Evolutionary conservation across 108 stramenopile genomes (phyloP), one percentile per base, ranked within the genome.

Genomic region (Pelagomonas calceolata): DNA sequence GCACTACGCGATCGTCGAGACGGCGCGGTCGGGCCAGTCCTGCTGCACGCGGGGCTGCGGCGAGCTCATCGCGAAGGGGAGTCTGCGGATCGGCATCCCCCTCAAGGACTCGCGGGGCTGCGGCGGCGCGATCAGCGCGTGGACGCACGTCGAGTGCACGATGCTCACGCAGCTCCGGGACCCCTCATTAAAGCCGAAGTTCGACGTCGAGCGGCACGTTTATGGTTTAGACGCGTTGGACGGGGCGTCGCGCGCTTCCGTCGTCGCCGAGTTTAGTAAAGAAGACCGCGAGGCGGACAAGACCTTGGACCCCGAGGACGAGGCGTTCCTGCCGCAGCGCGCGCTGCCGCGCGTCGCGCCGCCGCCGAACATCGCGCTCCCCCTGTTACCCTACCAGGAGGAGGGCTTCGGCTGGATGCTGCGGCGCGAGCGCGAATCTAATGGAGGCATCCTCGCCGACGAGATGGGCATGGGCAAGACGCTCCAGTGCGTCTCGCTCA

Each of bases 361-460:
- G 44, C 44, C 44, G 14, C 14, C 10, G 44, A 15, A 10, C 44
- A 45, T 97, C 31, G 77, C 80, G 7, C 89, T 87, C 9, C 86
- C 72, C 18, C 78, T 99, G 15, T 73, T 99, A 10, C 98, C 97
- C 30, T 99, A 97, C 82, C 97, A 99, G 81, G 71, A 88, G 9
- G 97, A 99, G 76, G 95, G 97, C 0, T 78, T 86, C 26, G 87
- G 86, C 65, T 98, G 95, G 97, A 92, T 98, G 92, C 68, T 84
- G 37, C 80, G 85, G 65, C 94, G 92, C 78, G 94, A 98, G 78
- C 44, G 35, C 44, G 70, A 68, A 33, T n/a, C n/a, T 46, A 74
- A 82, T 29, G 96, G 97, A 34, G 98, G 96, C 0, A 91, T 99
- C 30, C 66, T 99, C 32, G 95, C 94, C 5, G 96, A 98, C 69